A percentile compares a stretch with the other conserved stretches of the same genome.
Evolutionary conservation across 2,329 filamentous ascomycete species (phyloP).

Genomic region (Xylariaceae sp.): DNA sequence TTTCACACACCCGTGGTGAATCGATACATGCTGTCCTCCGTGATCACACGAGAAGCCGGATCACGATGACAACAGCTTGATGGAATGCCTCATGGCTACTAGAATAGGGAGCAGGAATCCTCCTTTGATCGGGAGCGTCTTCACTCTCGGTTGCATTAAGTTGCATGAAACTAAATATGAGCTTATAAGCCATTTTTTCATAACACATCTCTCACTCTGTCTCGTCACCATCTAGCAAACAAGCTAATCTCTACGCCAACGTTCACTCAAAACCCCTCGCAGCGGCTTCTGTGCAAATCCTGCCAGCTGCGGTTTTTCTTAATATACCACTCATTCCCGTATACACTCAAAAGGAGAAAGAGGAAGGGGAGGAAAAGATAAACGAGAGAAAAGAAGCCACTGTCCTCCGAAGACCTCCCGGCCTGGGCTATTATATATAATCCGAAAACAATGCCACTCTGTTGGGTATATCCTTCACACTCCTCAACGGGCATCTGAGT

Average conservation of each 20-base stretch:
- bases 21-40: too few relatives aligned
- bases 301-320: background rate
- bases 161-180: background rate
- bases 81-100: background rate
- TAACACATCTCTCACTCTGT: background rate
- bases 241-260: background rate
- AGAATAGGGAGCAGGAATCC: background rate
- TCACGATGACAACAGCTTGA: too few relatives aligned
- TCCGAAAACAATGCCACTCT: conserved; percentile 18
- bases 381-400: background rate
- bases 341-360: background rate
- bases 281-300: background rate
- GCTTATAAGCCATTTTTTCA: background rate
- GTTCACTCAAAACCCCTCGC: background rate
- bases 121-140: background rate
- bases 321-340: background rate
- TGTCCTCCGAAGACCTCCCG: conserved; percentile 1
- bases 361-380: background rate
- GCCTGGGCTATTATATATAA: conserved; percentile 1
- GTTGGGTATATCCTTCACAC: conserved; percentile 29
- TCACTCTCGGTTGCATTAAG: background rate
- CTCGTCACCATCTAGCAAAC: background rate
- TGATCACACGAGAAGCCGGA: too few relatives aligned
- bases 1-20: background rate
- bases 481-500: conserved; percentile 21